A percentile compares a stretch with the other conserved stretches of the same genome.
These are phyloP conservation scores for Fonsecaea pedrosoi DNA, from an alignment of 2,329 filamentous ascomycete genomes.

Conservation along the genomic window DNA sequence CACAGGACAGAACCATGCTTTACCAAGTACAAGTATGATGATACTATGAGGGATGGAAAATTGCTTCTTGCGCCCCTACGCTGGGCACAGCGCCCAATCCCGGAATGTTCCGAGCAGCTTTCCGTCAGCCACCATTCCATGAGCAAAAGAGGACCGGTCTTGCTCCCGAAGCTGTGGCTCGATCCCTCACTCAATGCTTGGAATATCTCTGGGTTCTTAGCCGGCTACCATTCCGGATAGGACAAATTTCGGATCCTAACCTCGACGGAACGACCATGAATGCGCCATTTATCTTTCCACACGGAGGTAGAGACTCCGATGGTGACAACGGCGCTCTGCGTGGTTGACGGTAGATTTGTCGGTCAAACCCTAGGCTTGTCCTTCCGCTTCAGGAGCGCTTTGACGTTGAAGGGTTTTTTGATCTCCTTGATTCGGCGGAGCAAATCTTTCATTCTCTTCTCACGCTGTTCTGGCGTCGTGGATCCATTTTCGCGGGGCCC, in stretches of 20 bases:
- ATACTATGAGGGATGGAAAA: neutral
- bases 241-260: slow-evolving; percentile 17
- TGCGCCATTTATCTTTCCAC: slow-evolving; percentile 13
- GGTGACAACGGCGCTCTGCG: neutral
- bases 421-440: slow-evolving; percentile 47
- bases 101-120: slow-evolving; percentile 9
- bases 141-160: neutral
- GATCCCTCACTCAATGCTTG: neutral
- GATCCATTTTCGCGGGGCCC: slow-evolving; percentile 12
- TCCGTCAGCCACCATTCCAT: neutral
- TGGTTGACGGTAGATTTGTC: neutral
- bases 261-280: neutral
- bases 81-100: neutral
- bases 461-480: slow-evolving; percentile 40
- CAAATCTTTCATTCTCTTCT: slow-evolving; percentile 44
- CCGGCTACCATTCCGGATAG: slow-evolving; percentile 13
- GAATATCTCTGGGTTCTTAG: neutral
- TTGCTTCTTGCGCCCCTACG: neutral
- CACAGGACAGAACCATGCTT: neutral
- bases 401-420: slow-evolving; percentile 42
- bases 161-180: slow-evolving; percentile 5
- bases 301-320: neutral
- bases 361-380: slow-evolving; percentile 30
- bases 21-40: neutral
- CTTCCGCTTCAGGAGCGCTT: slow-evolving; percentile 37